Evolutionary conservation across 139 green algal genomes (phyloP).

Genomic region (Auxenochlorella pyrenoidosa): DNA sequence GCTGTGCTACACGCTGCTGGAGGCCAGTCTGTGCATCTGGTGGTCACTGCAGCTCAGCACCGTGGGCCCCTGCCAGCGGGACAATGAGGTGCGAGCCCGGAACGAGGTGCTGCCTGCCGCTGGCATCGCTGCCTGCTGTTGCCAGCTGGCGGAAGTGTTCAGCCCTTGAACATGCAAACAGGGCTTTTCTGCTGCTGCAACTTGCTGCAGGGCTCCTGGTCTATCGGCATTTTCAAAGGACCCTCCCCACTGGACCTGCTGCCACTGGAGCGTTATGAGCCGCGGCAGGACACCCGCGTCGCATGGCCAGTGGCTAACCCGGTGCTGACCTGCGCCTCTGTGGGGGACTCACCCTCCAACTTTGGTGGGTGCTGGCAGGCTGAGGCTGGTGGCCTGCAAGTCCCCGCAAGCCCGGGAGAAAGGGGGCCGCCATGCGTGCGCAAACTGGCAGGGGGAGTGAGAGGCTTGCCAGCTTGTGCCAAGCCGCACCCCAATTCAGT

Average conservation of each 20-base stretch:
- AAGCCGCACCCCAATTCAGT: no score
- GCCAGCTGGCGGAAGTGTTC: background rate
- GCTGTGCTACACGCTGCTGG: conserved; percentile 25
- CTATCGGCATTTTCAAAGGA: conserved; percentile 34
- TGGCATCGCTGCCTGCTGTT: no score
- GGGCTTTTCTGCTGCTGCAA: background rate
- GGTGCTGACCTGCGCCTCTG: conserved; percentile 44
- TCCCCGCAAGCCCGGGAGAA: no score
- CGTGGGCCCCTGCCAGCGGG: background rate
- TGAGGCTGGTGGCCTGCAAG: no score
- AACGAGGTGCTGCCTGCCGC: background rate
- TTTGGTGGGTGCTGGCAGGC: conserved; percentile 11
- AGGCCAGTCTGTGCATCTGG: background rate
- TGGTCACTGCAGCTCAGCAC: conserved; percentile 1
- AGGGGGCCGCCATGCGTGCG: no score
- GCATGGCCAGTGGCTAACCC: conserved; percentile 42
- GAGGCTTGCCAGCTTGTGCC: no score
- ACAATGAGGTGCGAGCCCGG: background rate
- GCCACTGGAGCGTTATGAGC: conserved; percentile 7
- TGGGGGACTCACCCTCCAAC: conserved; percentile 28
- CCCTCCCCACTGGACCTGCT: conserved; percentile 30
- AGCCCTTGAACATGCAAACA: no score
- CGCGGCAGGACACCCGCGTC: conserved; percentile 2
- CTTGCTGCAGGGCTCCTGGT: conserved; percentile 33
- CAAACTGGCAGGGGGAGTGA: no score